Conservation (phyloP, 805 yeast species). For the Tetrapisispora iriomotensis region DNA sequence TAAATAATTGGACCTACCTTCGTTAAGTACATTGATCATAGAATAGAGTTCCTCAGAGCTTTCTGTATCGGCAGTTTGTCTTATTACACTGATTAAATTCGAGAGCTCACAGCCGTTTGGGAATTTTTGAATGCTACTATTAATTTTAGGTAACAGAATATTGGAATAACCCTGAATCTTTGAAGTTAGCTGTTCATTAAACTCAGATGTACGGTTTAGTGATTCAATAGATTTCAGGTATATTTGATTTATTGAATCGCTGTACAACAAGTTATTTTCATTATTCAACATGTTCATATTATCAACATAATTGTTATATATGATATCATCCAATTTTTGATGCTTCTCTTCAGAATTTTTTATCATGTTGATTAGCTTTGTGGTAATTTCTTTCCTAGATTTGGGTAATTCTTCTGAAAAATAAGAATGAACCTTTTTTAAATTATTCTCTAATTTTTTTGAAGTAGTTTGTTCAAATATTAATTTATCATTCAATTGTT, state of each 20-base stretch:
- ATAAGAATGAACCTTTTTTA: conserved; percentile 7
- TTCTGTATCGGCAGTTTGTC: too few species aligned
- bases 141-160: too few species aligned
- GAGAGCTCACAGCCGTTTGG: too few species aligned
- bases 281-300: background rate
- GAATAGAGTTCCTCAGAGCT: too few species aligned
- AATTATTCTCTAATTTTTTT: conserved; percentile 5
- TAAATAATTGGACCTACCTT: too few species aligned
- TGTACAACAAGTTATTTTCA: background rate
- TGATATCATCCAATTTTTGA: conserved; percentile 2
- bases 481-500: conserved; percentile 8
- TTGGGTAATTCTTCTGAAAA: conserved; percentile 8
- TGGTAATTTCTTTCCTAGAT: conserved; percentile 7
- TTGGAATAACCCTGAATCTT: too few species aligned
- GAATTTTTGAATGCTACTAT: too few species aligned
- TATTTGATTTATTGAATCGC: background rate
- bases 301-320: background rate
- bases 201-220: background rate
- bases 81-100: too few species aligned
- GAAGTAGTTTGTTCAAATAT: conserved; percentile 5
- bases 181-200: background rate
- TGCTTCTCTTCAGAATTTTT: conserved; percentile 6
- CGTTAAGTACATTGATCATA: too few species aligned
- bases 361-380: conserved; percentile 4
- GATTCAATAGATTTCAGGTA: too few species aligned